Evolutionary conservation across 345 rosid species (phyloP), one percentile per base, ranked within the genome.

Genomic region (Eucalyptus tenuipes): DNA sequence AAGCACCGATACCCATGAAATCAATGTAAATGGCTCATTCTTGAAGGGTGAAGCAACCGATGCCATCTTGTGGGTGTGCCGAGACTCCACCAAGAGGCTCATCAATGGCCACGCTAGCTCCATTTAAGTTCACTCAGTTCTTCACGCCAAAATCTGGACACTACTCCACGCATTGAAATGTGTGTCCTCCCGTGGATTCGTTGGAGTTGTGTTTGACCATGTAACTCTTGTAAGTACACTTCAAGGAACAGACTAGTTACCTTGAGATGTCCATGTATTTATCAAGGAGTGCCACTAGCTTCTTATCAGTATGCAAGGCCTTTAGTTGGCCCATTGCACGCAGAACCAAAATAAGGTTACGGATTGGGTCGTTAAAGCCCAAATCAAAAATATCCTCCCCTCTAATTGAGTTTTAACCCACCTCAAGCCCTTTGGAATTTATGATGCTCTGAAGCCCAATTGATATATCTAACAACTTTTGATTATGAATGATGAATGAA

Each of bases 1-100:
- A 17, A 7, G 40, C 2, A 7, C 0, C 0, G 0, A 0, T 13
- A n/a, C 40, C 1, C 40, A 14, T 13, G 33, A 64, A 64, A n/a
- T 64, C 20, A 64, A 64, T 14, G 40, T n/a, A 4, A 33, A 52
- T 64, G 75, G 10, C 9, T 64, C 40, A 7, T 66, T 66, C 75
- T 66, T 15, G 40, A 14, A n/a, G 20, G 6, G 75, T 66, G 75
- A 66, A 31, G 20, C 22, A 14, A 31, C 6, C 6, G 2, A 33
- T 31, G 22, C 22, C 22, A 15, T 4, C 40, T 66, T 17, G 0
- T n/a, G 40, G 75, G 22, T 66, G 75, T 66, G 75, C 6, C 10
- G 3, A 31, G 40, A 66, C 75, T 66, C 75, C 75, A 15, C 11
- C 2, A 6, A 22, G 40, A 66, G 40, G 75, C 71, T 64, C 10